phyloP scores from a whole-genome alignment of 805 yeast species.

The Candida odintsovae region DNA sequence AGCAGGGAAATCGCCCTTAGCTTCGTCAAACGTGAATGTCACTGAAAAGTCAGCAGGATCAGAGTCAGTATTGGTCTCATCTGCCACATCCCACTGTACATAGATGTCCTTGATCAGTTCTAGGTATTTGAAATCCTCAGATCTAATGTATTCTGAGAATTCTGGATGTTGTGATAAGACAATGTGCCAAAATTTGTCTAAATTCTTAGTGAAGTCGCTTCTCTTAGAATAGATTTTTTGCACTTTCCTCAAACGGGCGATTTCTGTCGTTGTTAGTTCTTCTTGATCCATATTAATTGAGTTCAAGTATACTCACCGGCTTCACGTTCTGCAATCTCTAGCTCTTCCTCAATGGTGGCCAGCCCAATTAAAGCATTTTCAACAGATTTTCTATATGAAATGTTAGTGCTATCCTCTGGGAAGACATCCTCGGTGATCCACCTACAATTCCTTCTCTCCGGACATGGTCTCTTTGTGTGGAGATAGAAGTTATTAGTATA shows the following conservation, averaged over 20 bases:
- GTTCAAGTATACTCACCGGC: slow-evolving; percentile 30
- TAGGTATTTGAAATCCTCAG: slow-evolving; percentile 70
- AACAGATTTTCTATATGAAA: slow-evolving; percentile 9
- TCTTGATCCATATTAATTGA: too few relatives aligned
- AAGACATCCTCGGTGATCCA: background rate
- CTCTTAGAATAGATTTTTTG: slow-evolving; percentile 55
- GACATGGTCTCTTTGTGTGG: background rate
- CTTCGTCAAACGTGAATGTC: slow-evolving; percentile 48
- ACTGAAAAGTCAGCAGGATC: slow-evolving; percentile 55
- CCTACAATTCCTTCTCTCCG: slow-evolving; percentile 5
- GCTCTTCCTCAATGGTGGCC: slow-evolving; percentile 52
- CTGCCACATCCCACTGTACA: slow-evolving; percentile 43
- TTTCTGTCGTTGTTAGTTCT: slow-evolving; percentile 24
- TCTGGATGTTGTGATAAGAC: slow-evolving; percentile 81
- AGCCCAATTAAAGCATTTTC: slow-evolving; percentile 41
- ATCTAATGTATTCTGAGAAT: slow-evolving; percentile 71
- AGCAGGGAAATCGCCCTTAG: slow-evolving; percentile 40
- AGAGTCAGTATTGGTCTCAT: slow-evolving; percentile 26
- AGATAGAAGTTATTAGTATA: too few relatives aligned
- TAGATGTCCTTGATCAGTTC: slow-evolving; percentile 61
- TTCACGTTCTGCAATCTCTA: slow-evolving; percentile 54
- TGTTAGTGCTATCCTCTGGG: background rate
- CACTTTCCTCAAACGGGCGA: slow-evolving; percentile 45
- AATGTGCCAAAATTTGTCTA: slow-evolving; percentile 84
- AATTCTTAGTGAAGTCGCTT: slow-evolving; percentile 40